Evolutionary conservation across 2,329 filamentous ascomycete species (phyloP), one percentile per base, ranked within the genome.

Genomic region (Metarhizium humberi): DNA sequence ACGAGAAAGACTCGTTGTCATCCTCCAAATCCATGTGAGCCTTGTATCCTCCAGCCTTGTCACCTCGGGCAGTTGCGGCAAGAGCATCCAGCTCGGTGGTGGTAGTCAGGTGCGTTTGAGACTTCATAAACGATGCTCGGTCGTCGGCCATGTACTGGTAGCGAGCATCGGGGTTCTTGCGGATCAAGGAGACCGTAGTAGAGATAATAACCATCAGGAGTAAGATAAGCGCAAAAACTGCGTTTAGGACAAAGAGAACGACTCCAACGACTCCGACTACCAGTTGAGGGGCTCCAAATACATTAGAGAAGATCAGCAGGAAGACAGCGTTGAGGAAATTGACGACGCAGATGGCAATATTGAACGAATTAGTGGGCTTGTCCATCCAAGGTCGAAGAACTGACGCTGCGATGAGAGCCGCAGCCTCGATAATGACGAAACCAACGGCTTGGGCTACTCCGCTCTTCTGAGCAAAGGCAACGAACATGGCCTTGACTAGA

Each of bases 121-220:
- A 96, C 77, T 96, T 96, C 84, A 96, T 96, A 75, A 97, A 96
- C 10, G 92, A 96, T 52, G 90, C 90, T 64, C 92, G 87, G 71
- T 97, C 92, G 66, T 97, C 92, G 54, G 88, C 87, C 92, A 97
- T 96, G 64, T 90, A 91, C 72, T 96, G 90, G 73, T 97, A 97
- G 58, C 92, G 86, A 46, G 88, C 90, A 68, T 97, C 92, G 25
- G 92, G 92, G 73, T 96, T 95, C 80, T 95, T 95, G 58, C 90
- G 89, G 69, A 90, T 83, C 66, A 96, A 84, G 50, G 90, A 88
- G 61, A 92, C 64, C 5, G 68, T 66, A 20, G 73, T 75, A n/a
- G 90, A 72, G 78, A 76, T 67, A 57, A 79, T 74, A 52, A 96
- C 84, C 74, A 96, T 85, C 64, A 96, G 77, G 59, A 96, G 78